Conservation (phyloP, 768 basidiomycete species). For the Mycena kentingensis region DNA sequence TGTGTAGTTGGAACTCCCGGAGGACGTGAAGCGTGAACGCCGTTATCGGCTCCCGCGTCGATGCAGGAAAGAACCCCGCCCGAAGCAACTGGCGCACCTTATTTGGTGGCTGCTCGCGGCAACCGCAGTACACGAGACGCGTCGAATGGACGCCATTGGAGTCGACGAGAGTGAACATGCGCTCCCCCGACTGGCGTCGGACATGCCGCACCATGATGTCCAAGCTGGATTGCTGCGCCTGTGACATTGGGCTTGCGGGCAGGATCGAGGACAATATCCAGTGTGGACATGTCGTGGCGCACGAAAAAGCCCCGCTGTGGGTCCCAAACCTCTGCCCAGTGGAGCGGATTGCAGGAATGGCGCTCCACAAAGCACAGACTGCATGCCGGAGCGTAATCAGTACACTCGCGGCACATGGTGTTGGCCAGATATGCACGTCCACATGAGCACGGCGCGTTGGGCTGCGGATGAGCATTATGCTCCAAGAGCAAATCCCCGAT, state of each 20-base stretch:
- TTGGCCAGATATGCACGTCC: not conserved
- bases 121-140: slow-evolving; percentile 27
- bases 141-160: slow-evolving; percentile 30
- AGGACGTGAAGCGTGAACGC: slow-evolving; percentile 30
- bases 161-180: slow-evolving; percentile 26
- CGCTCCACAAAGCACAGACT: slow-evolving; percentile 24
- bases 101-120: slow-evolving; percentile 12
- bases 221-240: slow-evolving; percentile 25
- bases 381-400: slow-evolving; percentile 8
- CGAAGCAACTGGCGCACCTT: slow-evolving; percentile 28
- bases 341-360: slow-evolving; percentile 23
- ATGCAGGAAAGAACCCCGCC: slow-evolving; percentile 30
- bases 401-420: slow-evolving; percentile 7
- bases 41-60: slow-evolving; percentile 20
- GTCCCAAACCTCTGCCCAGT: slow-evolving; percentile 32
- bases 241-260: no score
- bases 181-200: not conserved
- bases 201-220: slow-evolving; percentile 21
- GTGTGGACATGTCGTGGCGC: slow-evolving; percentile 25
- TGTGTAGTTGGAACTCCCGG: slow-evolving; percentile 27
- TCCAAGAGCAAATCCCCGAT: no score
- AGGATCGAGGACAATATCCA: no score
- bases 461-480: no score
- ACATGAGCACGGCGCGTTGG: slow-evolving; percentile 1
- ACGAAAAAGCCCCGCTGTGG: slow-evolving; percentile 17